Percentiles rank a stretch among this genome's conserved stretches.
These are phyloP conservation scores for Tulasnella sp. DNA, from an alignment of 768 basidiomycete genomes.

Conservation along the genomic window DNA sequence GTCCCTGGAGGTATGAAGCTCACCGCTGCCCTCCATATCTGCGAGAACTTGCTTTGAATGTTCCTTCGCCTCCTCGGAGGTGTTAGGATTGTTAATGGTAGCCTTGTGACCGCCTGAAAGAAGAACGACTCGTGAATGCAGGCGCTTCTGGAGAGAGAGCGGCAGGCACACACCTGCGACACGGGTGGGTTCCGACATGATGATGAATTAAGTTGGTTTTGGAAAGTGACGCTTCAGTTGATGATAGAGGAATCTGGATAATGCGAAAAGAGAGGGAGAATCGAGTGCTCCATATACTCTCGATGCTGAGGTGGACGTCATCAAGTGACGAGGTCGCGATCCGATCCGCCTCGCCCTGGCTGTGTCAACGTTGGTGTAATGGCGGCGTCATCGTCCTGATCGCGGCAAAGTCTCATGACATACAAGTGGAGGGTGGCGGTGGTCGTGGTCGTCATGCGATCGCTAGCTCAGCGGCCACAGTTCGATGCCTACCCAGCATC, in stretches of 20 bases:
- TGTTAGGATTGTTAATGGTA: constrained; percentile 11
- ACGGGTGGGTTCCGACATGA: constrained; percentile 8
- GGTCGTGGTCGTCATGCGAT: too few relatives aligned
- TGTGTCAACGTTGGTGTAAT: too few relatives aligned
- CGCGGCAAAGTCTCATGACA: too few relatives aligned
- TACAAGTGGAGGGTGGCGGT: too few relatives aligned
- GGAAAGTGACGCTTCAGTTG: neutral
- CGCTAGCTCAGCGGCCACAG: too few relatives aligned
- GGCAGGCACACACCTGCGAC: neutral
- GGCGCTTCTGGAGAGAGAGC: neutral
- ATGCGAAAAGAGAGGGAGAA: too few relatives aligned
- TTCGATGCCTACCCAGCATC: too few relatives aligned
- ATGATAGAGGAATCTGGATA: neutral
- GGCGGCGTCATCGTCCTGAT: too few relatives aligned
- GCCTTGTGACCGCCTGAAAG: constrained; percentile 10
- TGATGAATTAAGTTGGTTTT: neutral
- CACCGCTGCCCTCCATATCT: constrained; percentile 5
- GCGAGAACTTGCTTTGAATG: constrained; percentile 10
- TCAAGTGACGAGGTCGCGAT: too few relatives aligned
- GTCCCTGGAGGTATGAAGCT: neutral
- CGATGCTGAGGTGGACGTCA: too few relatives aligned
- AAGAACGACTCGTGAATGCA: neutral
- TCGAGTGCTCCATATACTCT: too few relatives aligned
- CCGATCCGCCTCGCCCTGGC: too few relatives aligned
- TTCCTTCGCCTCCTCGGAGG: constrained; percentile 13